Base-by-base conservation (phyloP, 78 protist genomes). In the Dictyostelium citrinum region DNA sequence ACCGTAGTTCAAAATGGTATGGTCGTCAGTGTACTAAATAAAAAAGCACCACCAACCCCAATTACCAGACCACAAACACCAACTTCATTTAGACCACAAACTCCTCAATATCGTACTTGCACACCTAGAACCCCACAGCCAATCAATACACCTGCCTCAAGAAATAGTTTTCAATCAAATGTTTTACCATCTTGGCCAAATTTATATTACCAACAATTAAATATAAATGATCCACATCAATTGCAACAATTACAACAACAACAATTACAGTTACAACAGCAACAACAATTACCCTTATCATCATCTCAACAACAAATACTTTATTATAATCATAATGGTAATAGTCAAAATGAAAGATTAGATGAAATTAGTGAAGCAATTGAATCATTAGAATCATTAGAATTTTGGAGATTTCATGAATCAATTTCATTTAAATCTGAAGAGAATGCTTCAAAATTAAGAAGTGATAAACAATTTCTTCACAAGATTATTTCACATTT, bases 1-100 rank as follows among this genome's bases (percentile, higher is more conserved):
- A 20, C 29, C 2, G 43, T 46, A 0, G 83, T 22, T 24, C 83
- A 29, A 70, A 70, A 27, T 33, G 43, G 43, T 33, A 70, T 33
- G 39, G 77, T 67, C 3, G 75, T 29, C 11, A 17, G 22, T 27
- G 39, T 5, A 12, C 22, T 33, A 1, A 16, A 14, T 33, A 70
- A 70, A 17, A 75, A 75, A 43, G 22, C 29, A 22, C 81, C 81
- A 41, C 81, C 81, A 43, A 55, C 72, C 3, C 58, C 84, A 29
- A 16, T 80, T 3, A 35, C 49, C 0, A 49, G 83, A 46, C 67
- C 67, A 24, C 60, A 78, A 55, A 80, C 74, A 22, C 84, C 84
- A 31, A 39, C 46, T 35, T 29, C 61, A 33, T 58, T 55, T 39
- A 80, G 84, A 80, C 84, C 84, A 49, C 84, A 80, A 80, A 80